Evolutionary conservation across 768 basidiomycete genomes (phyloP).

Genomic region (Lactifluus rugatus): DNA sequence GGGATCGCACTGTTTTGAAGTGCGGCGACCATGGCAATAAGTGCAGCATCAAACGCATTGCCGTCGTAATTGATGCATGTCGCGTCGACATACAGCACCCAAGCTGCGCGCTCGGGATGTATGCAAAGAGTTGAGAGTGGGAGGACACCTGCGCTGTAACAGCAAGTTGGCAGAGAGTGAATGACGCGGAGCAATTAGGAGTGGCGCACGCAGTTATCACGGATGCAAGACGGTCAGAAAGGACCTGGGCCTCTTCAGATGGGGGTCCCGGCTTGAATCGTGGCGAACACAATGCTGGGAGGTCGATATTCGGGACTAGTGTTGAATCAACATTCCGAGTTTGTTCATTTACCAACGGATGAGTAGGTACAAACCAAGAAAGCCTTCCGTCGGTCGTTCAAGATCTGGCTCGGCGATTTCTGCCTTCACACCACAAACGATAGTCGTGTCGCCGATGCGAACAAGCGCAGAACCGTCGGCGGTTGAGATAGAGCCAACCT

Average conservation of each 20-base stretch:
- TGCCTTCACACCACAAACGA: constrained; percentile 93
- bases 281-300: constrained; percentile 88
- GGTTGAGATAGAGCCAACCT: constrained; percentile 87
- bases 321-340: constrained; percentile 23
- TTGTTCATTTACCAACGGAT: background rate
- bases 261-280: constrained; percentile 95
- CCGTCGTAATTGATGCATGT: constrained; percentile 98
- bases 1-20: constrained; percentile 64
- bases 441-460: constrained; percentile 82
- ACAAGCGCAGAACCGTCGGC: constrained; percentile 91
- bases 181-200: background rate
- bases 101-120: constrained; percentile 67
- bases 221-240: constrained; percentile 71
- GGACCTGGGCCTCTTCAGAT: constrained; percentile 84
- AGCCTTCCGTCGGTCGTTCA: constrained; percentile 64
- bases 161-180: background rate
- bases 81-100: constrained; percentile 92
- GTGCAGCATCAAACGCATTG: constrained; percentile 84
- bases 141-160: constrained; percentile 52
- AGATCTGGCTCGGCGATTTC: constrained; percentile 89
- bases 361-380: constrained; percentile 50
- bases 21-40: constrained; percentile 82
- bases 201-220: constrained; percentile 63
- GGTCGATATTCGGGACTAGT: constrained; percentile 83
- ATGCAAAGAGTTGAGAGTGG: constrained; percentile 68